phyloP scores from a whole-genome alignment of 805 yeast species.

The Wickerhamomyces chambardii region DNA sequence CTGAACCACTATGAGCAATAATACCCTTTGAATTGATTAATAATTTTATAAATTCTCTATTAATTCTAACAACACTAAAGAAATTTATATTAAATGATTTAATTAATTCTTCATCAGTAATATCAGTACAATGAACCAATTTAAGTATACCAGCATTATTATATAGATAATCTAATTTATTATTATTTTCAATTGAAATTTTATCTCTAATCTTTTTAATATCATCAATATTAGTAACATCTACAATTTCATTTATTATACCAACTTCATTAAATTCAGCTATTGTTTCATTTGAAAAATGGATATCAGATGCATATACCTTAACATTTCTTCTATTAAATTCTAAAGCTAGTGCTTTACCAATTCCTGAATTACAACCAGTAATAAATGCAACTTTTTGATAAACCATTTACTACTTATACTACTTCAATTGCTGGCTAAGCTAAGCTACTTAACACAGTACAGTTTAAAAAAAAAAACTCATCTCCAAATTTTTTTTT shows the following conservation, averaged over 20 bases:
- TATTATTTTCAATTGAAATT: conserved; percentile 15
- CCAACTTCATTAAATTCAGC: conserved; percentile 8
- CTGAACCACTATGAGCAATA: conserved; percentile 30
- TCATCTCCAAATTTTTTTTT: no score
- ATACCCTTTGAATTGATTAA: conserved; percentile 28
- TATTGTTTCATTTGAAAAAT: conserved; percentile 20
- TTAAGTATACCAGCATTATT: conserved; percentile 30
- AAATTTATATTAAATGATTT: conserved; percentile 24
- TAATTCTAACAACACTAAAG: conserved; percentile 28
- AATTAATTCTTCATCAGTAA: conserved; percentile 18
- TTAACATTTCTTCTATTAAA: conserved; percentile 30
- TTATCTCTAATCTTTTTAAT: conserved; percentile 17
- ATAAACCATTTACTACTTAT: no score
- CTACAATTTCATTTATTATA: conserved; percentile 13
- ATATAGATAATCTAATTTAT: conserved; percentile 27
- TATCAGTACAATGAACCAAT: conserved; percentile 24
- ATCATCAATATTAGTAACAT: conserved; percentile 24
- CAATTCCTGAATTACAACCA: conserved; percentile 56
- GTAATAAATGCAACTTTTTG: conserved; percentile 43
- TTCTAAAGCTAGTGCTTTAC: conserved; percentile 37
- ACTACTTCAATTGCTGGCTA: background rate
- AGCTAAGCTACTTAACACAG: no score
- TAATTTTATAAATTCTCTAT: conserved; percentile 24
- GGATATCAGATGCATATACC: conserved; percentile 26
- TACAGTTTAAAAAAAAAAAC: no score